phyloP scores from a whole-genome alignment of 768 basidiomycete species.

The Amanita pallidorosea region DNA sequence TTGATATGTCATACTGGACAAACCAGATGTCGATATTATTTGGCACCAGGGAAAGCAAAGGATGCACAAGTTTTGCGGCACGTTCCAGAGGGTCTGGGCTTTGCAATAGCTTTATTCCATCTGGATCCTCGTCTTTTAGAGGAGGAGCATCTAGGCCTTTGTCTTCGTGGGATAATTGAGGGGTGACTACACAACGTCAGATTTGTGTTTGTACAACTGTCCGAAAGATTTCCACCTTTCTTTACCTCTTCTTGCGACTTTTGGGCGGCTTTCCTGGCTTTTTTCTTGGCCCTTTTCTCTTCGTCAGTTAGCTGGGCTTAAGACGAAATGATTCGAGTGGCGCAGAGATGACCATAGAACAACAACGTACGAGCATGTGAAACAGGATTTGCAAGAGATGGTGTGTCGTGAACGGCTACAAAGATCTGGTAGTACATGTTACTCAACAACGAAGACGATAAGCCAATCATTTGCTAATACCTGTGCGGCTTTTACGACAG shows the following conservation, averaged over 20 bases:
- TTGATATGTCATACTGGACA: slow-evolving; percentile 68
- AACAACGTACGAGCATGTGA: slow-evolving; percentile 25
- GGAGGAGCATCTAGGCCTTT: slow-evolving; percentile 51
- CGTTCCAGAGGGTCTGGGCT: slow-evolving; percentile 59
- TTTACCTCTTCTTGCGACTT: slow-evolving; percentile 60
- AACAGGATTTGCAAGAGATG: slow-evolving; percentile 39
- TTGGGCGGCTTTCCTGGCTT: slow-evolving; percentile 71
- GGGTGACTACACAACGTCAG: background rate
- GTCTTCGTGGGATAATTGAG: slow-evolving; percentile 32
- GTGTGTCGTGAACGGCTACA: slow-evolving; percentile 59
- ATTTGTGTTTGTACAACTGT: background rate
- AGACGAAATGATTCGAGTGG: background rate
- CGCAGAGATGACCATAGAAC: background rate
- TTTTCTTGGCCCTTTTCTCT: slow-evolving; percentile 79
- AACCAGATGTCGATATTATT: slow-evolving; percentile 63
- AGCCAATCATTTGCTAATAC: slow-evolving; percentile 24
- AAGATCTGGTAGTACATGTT: slow-evolving; percentile 46
- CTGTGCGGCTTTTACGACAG: slow-evolving; percentile 60
- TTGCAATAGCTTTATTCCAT: slow-evolving; percentile 61
- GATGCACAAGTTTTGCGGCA: slow-evolving; percentile 61
- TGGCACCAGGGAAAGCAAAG: slow-evolving; percentile 42
- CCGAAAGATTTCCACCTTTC: slow-evolving; percentile 39
- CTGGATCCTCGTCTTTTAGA: slow-evolving; percentile 74
- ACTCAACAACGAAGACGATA: slow-evolving; percentile 2
- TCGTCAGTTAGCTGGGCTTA: slow-evolving; percentile 40